Conservation (phyloP, 169 alveolate genomes). For the Cryptosporidium sp. region DNA sequence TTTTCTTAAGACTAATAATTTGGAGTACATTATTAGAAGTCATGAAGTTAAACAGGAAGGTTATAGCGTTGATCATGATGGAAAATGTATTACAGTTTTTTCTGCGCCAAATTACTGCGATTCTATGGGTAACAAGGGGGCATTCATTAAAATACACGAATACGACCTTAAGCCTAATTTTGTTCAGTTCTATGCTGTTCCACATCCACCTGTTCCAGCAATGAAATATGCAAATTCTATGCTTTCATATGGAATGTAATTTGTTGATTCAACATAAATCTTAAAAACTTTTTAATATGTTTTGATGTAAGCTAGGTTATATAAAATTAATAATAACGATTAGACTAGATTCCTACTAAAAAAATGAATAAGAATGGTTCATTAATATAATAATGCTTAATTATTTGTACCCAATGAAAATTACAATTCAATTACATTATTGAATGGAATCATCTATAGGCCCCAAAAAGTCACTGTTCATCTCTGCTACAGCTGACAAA, state of each 20-base stretch:
- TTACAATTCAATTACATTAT: too few relatives aligned
- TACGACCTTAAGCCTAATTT: constrained; percentile 89
- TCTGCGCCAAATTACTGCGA: constrained; percentile 99
- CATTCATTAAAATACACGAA: constrained; percentile 91
- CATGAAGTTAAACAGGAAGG: constrained; percentile 99
- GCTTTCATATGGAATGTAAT: constrained; percentile 79
- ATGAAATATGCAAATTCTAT: constrained; percentile 93
- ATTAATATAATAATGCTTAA: neutral
- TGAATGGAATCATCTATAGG: constrained; percentile 81
- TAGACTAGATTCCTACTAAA: neutral
- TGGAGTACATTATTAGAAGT: constrained; percentile 93
- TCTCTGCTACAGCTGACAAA: constrained; percentile 91
- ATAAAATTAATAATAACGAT: too few relatives aligned
- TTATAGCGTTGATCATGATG: constrained; percentile 96
- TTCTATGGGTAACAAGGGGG: constrained; percentile 99
- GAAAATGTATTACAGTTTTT: constrained; percentile 96
- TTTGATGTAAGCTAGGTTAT: too few relatives aligned
- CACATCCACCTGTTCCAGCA: constrained; percentile 94
- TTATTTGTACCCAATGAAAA: neutral
- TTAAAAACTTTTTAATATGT: too few relatives aligned
- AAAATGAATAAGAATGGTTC: neutral
- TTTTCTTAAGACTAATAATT: constrained; percentile 91
- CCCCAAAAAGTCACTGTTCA: constrained; percentile 89
- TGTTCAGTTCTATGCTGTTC: constrained; percentile 92
- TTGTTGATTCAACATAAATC: neutral